phyloP scores from a whole-genome alignment of 176 grass and related monocot species.

The Pontederia paniculata region DNA sequence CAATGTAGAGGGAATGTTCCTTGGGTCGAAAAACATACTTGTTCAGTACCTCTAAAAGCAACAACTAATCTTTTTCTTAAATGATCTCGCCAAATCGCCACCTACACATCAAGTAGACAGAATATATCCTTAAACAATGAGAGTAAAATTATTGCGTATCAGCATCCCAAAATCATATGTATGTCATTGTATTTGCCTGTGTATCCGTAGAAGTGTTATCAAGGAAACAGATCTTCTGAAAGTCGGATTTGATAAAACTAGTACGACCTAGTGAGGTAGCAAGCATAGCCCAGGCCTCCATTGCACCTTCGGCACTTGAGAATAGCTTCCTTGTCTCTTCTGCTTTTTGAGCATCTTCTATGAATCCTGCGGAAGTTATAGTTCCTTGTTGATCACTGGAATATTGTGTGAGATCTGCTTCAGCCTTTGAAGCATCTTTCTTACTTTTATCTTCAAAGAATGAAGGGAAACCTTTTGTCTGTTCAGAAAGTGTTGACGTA shows the following conservation, averaged over 20 bases:
- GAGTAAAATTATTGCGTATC: constrained; percentile 8
- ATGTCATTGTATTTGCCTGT: constrained; percentile 30
- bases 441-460: constrained; percentile 12
- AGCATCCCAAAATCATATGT: too few relatives aligned
- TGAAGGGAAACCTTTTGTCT: constrained; percentile 23
- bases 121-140: too few relatives aligned
- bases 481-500: constrained; percentile 43
- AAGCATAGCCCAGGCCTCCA: constrained; percentile 98
- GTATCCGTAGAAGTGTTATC: constrained; percentile 81
- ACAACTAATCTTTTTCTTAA: constrained; percentile 63
- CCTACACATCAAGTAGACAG: constrained; percentile 44
- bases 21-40: constrained; percentile 42
- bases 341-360: constrained; percentile 34
- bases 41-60: constrained; percentile 89
- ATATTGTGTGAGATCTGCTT: constrained; percentile 31
- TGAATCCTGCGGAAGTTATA: constrained; percentile 18
- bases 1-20: neutral
- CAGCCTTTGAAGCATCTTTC: constrained; percentile 22
- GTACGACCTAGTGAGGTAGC: constrained; percentile 71
- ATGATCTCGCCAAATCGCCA: constrained; percentile 92
- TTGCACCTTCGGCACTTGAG: constrained; percentile 83
- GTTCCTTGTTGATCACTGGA: constrained; percentile 19
- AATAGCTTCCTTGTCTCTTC: constrained; percentile 65
- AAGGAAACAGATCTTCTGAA: constrained; percentile 95
- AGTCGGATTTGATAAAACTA: constrained; percentile 97